A percentile compares a stretch with the other conserved stretches of the same genome.
Conservation (phyloP, 768 basidiomycete genomes). For the Termitomyces titanicus region DNA sequence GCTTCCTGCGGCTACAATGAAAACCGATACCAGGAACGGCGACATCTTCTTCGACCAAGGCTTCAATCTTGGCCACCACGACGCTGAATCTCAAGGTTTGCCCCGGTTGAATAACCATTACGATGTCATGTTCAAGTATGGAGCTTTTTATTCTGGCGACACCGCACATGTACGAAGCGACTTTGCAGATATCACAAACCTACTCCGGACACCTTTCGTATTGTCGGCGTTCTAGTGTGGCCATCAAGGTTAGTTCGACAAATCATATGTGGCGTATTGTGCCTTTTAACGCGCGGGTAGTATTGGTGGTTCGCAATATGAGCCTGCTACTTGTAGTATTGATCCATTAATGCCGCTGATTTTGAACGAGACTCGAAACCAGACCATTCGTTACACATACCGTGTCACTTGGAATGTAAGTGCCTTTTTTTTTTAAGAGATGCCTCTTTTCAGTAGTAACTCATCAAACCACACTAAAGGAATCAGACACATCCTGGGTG, state of each 20-base stretch:
- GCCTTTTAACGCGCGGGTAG: constrained; percentile 28
- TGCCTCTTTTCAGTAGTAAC: neutral
- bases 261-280: neutral
- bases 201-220: constrained; percentile 65
- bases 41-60: constrained; percentile 92
- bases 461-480: constrained; percentile 35
- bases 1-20: constrained; percentile 92
- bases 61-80: constrained; percentile 85
- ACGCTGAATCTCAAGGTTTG: constrained; percentile 47
- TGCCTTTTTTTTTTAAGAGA: neutral
- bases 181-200: constrained; percentile 72
- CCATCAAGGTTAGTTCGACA: constrained; percentile 35
- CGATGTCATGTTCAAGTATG: constrained; percentile 72
- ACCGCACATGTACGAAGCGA: neutral
- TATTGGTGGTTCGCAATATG: constrained; percentile 58
- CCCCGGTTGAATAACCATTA: constrained; percentile 93
- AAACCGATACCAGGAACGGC: constrained; percentile 70
- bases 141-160: neutral
- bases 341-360: constrained; percentile 41
- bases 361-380: constrained; percentile 56
- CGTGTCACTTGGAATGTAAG: constrained; percentile 83
- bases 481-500: constrained; percentile 86
- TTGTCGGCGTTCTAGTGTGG: constrained; percentile 93
- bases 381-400: constrained; percentile 82
- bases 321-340: constrained; percentile 48